Conservation (phyloP, 2,329 filamentous ascomycete genomes). For the Cadophora sp. region DNA sequence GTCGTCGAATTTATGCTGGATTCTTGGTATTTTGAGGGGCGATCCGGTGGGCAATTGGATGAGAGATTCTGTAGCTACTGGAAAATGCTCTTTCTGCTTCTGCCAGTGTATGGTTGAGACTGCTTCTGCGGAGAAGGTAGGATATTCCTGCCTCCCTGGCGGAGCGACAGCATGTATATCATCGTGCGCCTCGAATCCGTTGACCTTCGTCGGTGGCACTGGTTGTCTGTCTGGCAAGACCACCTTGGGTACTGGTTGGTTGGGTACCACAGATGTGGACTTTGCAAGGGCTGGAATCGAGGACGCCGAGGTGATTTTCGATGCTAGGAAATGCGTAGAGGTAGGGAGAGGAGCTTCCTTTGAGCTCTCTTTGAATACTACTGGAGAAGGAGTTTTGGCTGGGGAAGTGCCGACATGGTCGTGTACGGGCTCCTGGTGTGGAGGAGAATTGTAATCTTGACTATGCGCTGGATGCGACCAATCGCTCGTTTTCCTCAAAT, state of each 20-base stretch:
- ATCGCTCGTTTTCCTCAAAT: conserved; percentile 29
- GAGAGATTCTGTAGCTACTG: conserved; percentile 72
- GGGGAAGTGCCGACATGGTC: conserved; percentile 7
- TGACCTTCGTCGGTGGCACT: conserved; percentile 28
- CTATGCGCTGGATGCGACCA: conserved; percentile 26
- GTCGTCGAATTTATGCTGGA: conserved; percentile 75
- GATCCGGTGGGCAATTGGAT: conserved; percentile 77
- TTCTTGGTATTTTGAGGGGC: conserved; percentile 72
- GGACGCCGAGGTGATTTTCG: conserved; percentile 6
- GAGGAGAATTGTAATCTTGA: conserved; percentile 19
- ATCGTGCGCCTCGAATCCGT: conserved; percentile 29
- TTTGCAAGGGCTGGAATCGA: conserved; percentile 10
- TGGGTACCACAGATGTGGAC: background rate
- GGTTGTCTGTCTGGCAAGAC: conserved; percentile 39
- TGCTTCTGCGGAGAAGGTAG: conserved; percentile 24
- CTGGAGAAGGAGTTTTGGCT: conserved; percentile 11
- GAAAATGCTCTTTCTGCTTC: conserved; percentile 78
- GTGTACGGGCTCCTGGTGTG: conserved; percentile 18
- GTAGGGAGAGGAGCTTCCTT: background rate
- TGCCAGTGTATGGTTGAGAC: conserved; percentile 68
- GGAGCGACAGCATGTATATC: conserved; percentile 40
- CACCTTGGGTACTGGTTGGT: conserved; percentile 32
- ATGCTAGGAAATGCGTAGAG: background rate
- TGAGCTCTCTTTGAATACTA: conserved; percentile 7
- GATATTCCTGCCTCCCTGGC: conserved; percentile 39